A percentile compares a stretch with the other conserved stretches of the same genome.
Conservation (phyloP, 2,329 filamentous ascomycete species). For the Fusarium sp. region DNA sequence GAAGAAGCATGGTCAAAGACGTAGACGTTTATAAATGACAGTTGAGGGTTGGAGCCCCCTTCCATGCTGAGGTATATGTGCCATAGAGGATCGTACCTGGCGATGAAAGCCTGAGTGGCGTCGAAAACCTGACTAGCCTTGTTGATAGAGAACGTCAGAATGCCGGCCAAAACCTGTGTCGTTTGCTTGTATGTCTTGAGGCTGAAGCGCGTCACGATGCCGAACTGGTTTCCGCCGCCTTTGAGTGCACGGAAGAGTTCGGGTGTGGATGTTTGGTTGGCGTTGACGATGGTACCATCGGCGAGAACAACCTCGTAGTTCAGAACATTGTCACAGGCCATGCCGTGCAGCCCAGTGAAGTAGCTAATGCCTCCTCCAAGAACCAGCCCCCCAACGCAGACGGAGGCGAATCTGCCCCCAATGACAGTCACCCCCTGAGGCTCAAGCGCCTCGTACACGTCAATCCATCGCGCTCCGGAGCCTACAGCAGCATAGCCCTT, state of each 20-base stretch:
- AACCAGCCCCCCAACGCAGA: neutral
- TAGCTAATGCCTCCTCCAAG: neutral
- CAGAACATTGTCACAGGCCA: neutral
- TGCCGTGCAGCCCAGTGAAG: neutral
- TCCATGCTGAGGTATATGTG: neutral
- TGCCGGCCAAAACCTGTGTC: neutral
- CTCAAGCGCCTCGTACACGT: neutral
- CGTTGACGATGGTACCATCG: fast-evolving
- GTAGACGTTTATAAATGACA: neutral
- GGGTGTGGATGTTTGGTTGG: neutral
- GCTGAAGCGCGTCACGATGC: neutral
- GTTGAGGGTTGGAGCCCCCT: neutral
- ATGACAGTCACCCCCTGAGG: neutral
- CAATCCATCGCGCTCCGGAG: neutral
- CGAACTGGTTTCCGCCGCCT: neutral
- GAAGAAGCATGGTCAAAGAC: neutral
- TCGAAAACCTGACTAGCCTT: neutral
- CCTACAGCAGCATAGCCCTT: neutral
- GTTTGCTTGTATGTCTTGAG: neutral
- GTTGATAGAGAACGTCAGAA: neutral
- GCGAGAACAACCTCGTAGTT: neutral
- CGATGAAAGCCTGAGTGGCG: neutral
- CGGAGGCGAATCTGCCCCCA: neutral
- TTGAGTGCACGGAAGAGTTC: neutral
- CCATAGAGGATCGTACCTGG: neutral